Percentiles rank a stretch among this genome's conserved stretches.
These are phyloP conservation scores for Mariannaea elegans DNA, from an alignment of 2,329 filamentous ascomycete species.

Conservation along the genomic window DNA sequence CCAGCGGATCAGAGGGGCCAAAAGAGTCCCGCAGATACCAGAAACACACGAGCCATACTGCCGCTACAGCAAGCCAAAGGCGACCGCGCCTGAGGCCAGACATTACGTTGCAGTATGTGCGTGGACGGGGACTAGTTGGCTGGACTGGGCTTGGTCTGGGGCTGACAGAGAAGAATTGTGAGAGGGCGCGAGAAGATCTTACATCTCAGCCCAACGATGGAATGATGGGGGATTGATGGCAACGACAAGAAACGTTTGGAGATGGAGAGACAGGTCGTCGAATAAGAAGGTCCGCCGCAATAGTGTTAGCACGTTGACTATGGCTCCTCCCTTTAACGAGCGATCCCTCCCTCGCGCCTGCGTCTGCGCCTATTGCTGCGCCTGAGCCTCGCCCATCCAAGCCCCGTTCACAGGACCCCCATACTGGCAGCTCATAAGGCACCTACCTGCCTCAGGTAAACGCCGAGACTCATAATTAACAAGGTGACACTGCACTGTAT, in stretches of 20 bases:
- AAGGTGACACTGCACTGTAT: too few relatives aligned
- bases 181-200: slow-evolving; percentile 10
- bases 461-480: too few relatives aligned
- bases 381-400: not conserved
- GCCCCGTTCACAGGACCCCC: too few relatives aligned
- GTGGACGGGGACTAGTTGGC: slow-evolving; percentile 1
- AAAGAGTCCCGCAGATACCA: slow-evolving; percentile 38
- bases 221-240: slow-evolving; percentile 10
- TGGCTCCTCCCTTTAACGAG: not conserved
- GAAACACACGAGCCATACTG: slow-evolving; percentile 37
- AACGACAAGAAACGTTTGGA: slow-evolving; percentile 3
- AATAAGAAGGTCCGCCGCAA: slow-evolving; percentile 10
- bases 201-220: slow-evolving; percentile 19
- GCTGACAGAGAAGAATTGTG: slow-evolving; percentile 7
- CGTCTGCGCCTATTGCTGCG: not conserved
- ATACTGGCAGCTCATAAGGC: too few relatives aligned
- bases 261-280: slow-evolving; percentile 7
- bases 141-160: slow-evolving; percentile 10
- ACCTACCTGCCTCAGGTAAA: too few relatives aligned
- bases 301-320: not conserved
- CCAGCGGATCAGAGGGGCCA: slow-evolving; percentile 32
- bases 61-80: slow-evolving; percentile 37
- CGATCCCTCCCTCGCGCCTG: not conserved
- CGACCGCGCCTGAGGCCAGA: slow-evolving; percentile 34
- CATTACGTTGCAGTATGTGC: slow-evolving; percentile 6